phyloP scores from a whole-genome alignment of 73 alveolate species.

The Paramecium bursaria region DNA sequence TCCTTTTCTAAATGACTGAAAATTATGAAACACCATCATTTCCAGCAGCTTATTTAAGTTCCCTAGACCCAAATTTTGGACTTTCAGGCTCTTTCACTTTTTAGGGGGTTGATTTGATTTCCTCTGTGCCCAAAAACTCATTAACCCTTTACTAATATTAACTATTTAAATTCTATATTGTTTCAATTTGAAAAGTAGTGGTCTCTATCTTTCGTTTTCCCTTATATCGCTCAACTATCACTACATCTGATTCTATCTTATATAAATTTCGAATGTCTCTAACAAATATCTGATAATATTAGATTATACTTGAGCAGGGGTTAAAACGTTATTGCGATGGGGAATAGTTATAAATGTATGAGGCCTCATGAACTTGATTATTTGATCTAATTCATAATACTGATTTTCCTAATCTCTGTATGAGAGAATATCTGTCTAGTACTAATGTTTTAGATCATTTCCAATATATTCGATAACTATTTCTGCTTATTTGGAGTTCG shows the following conservation, averaged over 20 bases:
- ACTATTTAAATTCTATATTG: slow-evolving; percentile 1
- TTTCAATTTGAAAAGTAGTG: not conserved
- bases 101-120: not conserved
- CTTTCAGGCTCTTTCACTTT: slow-evolving; percentile 16
- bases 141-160: slow-evolving; percentile 25
- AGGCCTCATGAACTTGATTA: slow-evolving; percentile 41
- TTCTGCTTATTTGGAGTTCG: not conserved
- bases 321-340: slow-evolving; percentile 14
- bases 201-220: slow-evolving; percentile 11
- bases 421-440: slow-evolving; percentile 17
- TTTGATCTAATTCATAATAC: slow-evolving; percentile 21
- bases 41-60: not conserved
- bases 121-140: not conserved
- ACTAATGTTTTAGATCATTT: slow-evolving; percentile 13
- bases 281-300: not conserved
- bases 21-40: not conserved
- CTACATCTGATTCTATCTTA: not conserved
- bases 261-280: not conserved
- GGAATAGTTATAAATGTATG: slow-evolving; percentile 55
- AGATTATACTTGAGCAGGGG: slow-evolving; percentile 14
- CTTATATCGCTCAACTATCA: not conserved
- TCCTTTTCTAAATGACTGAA: slow-evolving; percentile 1
- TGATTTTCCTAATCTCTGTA: slow-evolving; percentile 54
- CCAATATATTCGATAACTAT: not conserved
- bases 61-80: slow-evolving; percentile 38